Base-by-base conservation (phyloP, 768 basidiomycete species). In the Boletus patriciae region DNA sequence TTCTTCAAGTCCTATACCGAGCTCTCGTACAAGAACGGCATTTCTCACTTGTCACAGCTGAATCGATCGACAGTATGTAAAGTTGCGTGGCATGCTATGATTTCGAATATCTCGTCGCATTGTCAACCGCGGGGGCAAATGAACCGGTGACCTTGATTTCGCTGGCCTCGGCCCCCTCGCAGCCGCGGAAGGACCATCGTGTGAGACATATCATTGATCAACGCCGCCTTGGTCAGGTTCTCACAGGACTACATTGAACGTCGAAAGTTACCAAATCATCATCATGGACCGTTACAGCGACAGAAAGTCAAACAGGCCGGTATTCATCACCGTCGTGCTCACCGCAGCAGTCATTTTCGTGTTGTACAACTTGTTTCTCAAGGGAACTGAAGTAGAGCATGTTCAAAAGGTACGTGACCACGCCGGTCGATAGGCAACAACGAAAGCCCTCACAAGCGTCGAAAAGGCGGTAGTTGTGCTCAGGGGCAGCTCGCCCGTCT, bases 381-480 rank as follows among this genome's bases (percentile, higher is more conserved):
- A 44, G 33, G 58, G 49, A 13, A 50, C 64, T 3, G 56, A 68
- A 43, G 54, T 44, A n/a, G 54, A 42, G 38, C 56, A 54, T n/a
- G 43, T 70, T 29, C 63, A 52, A 44, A 70, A 66, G 66, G 70
- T 68, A 41, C 10, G 49, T 51, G 1, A 10, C 34, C 40, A n/a
- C 23, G n/a, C n/a, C n/a, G n/a, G 16, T 36, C 2, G 21, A 48
- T 31, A 18, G 18, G 12, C 12, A 21, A 23, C 19, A n/a, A 42
- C 18, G 8, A 40, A 19, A 18, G 16, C 25, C 18, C 15, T 27
- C 9, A 52, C 13, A 36, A 40, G 13, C 12, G 10, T 52, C 25
- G 7, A 29, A 37, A 62, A 85, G 84, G 84, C 83, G 25, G 74
- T 80, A 36, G 87, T 80, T 2, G 79, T 89, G 41, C 73, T 92